These are phyloP conservation scores for Auriscalpium vulgare DNA, from an alignment of 768 basidiomycete genomes.

Conservation along the genomic window DNA sequence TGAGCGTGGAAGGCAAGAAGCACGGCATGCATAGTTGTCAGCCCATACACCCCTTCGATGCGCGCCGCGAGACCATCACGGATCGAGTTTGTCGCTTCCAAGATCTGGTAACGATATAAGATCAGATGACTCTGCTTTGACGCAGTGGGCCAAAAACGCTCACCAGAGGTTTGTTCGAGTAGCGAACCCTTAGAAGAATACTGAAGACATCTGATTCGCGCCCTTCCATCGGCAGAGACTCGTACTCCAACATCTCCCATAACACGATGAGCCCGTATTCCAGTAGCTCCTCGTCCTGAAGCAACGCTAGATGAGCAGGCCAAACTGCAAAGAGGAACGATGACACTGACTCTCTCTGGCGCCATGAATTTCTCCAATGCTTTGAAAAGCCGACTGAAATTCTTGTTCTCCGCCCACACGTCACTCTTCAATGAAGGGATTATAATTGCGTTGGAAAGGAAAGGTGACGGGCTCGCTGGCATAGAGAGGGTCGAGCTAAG, in stretches of 20 bases:
- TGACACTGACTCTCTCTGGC: conserved; percentile 46
- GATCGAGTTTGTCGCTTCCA: conserved; percentile 77
- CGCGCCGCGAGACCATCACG: conserved; percentile 65
- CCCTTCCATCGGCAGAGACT: conserved; percentile 66
- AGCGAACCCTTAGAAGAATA: conserved; percentile 62
- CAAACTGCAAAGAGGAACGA: background rate
- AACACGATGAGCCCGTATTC: conserved; percentile 75
- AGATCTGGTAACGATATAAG: conserved; percentile 39
- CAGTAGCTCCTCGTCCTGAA: conserved; percentile 54
- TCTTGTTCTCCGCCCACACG: conserved; percentile 67
- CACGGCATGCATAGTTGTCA: conserved; percentile 75
- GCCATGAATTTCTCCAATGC: conserved; percentile 58
- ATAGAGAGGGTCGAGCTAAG: conserved; percentile 42
- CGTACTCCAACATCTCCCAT: conserved; percentile 79
- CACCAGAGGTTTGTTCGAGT: conserved; percentile 65
- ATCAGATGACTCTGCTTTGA: background rate
- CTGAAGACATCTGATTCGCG: conserved; percentile 72
- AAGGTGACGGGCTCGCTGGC: conserved; percentile 52
- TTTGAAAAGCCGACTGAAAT: conserved; percentile 62
- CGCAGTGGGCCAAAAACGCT: conserved; percentile 17
- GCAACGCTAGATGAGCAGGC: conserved; percentile 6
- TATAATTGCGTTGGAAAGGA: conserved; percentile 32
- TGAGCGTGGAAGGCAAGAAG: conserved; percentile 57
- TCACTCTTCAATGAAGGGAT: conserved; percentile 40
- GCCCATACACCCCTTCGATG: conserved; percentile 77